A percentile compares a stretch with the other conserved stretches of the same genome.
Evolutionary conservation across 2,329 filamentous ascomycete species (phyloP).

Genomic region (Setomelanomma holmii): DNA sequence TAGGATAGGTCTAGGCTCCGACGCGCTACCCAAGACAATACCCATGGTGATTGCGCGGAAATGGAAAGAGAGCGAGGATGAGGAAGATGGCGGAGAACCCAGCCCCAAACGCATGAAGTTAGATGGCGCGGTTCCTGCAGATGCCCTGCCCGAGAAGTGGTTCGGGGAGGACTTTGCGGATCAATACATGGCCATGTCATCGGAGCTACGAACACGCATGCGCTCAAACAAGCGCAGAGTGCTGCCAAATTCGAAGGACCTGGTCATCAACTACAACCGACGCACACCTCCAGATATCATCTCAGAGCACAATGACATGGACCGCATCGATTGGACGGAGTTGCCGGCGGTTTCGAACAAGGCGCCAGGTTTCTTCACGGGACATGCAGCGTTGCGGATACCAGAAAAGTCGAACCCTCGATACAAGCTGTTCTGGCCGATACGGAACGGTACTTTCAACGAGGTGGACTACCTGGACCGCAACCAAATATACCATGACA

Average conservation of each 20-base stretch:
- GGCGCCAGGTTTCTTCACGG: constrained; percentile 80
- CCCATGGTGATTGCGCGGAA: constrained; percentile 90
- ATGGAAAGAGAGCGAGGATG: constrained; percentile 79
- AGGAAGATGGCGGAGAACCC: constrained; percentile 81
- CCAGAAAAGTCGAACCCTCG: constrained; percentile 87
- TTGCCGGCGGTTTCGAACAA: constrained; percentile 65
- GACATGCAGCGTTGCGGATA: constrained; percentile 81
- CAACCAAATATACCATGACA: constrained; percentile 82
- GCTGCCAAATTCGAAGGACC: constrained; percentile 94
- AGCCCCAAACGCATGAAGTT: constrained; percentile 70
- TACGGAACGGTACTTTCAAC: constrained; percentile 85
- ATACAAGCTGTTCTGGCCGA: constrained; percentile 92
- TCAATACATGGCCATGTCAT: constrained; percentile 80
- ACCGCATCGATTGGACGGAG: constrained; percentile 96
- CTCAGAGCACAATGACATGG: constrained; percentile 90
- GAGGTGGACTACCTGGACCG: constrained; percentile 85
- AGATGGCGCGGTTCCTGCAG: constrained; percentile 67
- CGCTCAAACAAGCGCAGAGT: constrained; percentile 93
- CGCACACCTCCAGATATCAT: constrained; percentile 85
- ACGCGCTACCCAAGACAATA: constrained; percentile 91
- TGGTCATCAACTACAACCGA: constrained; percentile 93
- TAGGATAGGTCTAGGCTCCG: constrained; percentile 92
- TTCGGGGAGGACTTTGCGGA: constrained; percentile 79
- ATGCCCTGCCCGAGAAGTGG: constrained; percentile 73
- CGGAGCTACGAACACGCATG: constrained; percentile 89